Base-by-base conservation (phyloP, 139 green algal genomes). In the Chlorella sp. region DNA sequence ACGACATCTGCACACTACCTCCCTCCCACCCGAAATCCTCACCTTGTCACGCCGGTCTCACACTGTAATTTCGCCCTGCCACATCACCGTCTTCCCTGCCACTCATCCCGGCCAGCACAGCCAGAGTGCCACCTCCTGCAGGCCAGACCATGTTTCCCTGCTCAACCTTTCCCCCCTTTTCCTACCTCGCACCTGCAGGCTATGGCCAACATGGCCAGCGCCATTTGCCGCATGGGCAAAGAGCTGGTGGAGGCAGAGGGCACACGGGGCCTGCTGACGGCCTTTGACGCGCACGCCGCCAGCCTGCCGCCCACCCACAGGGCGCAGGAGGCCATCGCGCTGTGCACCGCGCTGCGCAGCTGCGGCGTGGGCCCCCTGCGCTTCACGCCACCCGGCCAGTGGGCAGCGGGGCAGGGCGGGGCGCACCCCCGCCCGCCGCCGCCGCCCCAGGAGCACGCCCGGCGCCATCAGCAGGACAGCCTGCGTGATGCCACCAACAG, bases 131-230 rank as follows among this genome's bases (percentile, higher is more conserved):
- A 57, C 48, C 48, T 57, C 48, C 48, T 9, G 48, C 48, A 57
- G 48, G 5, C 48, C 48, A 57, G 9, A 57, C 69, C 69, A 21
- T 77, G 14, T 12, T 26, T 48, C 73, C n/a, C 36, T 16, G 26
- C 36, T 81, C 76, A 30, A 9, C 11, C 64, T 18, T 71, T 26
- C 66, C 1, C n/a, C 24, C 32, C 73, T 34, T 36, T 21, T 3
- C 73, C 32, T 80, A 0, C 9, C 1, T 21, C 24, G n/a, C n/a
- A 40, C 21, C 78, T 66, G 71, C 73, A 89, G 73, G 53, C 73
- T 18, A 89, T 89, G 85, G 85, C 85, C 85, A 89, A 83, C 85
- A 60, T 83, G 48, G 26, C 34, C 9, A 18, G 9, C 21, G 48
- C 85, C 37, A 16, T 89, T 2, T 22, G 71, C 36, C 40, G n/a